phyloP scores from a whole-genome alignment of 2,329 filamentous ascomycete genomes.

The Acephala macrosclerotiorum region DNA sequence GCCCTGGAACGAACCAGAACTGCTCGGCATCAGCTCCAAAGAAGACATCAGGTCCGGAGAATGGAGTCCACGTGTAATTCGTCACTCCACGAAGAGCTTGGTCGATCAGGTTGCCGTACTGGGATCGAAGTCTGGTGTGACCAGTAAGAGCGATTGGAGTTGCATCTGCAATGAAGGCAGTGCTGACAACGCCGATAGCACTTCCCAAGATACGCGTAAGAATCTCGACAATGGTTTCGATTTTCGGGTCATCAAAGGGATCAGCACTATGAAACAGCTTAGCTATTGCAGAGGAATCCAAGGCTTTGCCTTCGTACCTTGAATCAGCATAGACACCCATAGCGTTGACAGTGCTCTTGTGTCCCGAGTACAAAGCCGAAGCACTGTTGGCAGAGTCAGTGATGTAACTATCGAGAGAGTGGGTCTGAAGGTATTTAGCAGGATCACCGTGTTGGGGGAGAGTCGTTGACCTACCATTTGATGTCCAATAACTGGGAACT shows the following conservation, averaged over 20 bases:
- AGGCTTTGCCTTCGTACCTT: not conserved
- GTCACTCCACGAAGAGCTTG: slow-evolving; percentile 77
- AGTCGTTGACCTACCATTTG: too few species aligned
- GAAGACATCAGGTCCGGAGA: slow-evolving; percentile 78
- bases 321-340: slow-evolving; percentile 81
- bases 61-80: slow-evolving; percentile 84
- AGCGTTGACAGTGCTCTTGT: slow-evolving; percentile 85
- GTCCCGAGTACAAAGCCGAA: slow-evolving; percentile 80
- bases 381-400: slow-evolving; percentile 88
- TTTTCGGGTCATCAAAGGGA: slow-evolving; percentile 82
- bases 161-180: slow-evolving; percentile 83
- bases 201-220: slow-evolving; percentile 73
- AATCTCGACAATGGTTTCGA: slow-evolving; percentile 83
- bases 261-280: slow-evolving; percentile 59
- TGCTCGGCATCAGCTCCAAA: slow-evolving; percentile 86
- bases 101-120: slow-evolving; percentile 78
- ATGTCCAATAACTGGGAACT: slow-evolving; percentile 86
- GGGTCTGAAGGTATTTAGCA: slow-evolving; percentile 58
- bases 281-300: not conserved
- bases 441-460: slow-evolving; percentile 15
- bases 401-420: slow-evolving; percentile 85
- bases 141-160: slow-evolving; percentile 79
- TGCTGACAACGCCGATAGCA: slow-evolving; percentile 72
- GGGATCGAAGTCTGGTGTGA: slow-evolving; percentile 73
- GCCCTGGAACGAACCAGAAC: slow-evolving; percentile 73